Evolutionary conservation across 2,329 filamentous ascomycete genomes (phyloP), one percentile per base, ranked within the genome.

Genomic region (Pseudocercospora cruenta): DNA sequence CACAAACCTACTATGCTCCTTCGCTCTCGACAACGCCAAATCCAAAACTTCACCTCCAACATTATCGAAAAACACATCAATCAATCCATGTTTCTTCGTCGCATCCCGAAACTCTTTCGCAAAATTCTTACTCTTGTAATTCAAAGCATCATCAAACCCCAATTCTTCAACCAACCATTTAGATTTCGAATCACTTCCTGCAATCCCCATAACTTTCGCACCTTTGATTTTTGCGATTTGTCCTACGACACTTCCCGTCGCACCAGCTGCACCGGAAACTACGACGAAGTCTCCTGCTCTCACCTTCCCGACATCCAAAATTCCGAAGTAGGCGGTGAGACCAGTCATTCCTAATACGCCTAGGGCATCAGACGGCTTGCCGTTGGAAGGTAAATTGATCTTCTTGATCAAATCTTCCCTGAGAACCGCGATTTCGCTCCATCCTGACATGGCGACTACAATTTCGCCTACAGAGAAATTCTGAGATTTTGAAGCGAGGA

Each of bases 181-280:
- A 71, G 87, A 91, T 80, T 92, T 92, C 43, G 90, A 87, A 39
- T 87, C 84, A 62, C 83, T 85, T 0, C 90, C 90, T 0, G 88
- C 88, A 67, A 92, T 82, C 6, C 90, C 90, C 22, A 90, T 78
- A 12, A 92, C 87, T 2, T 81, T 86, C 79, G 71, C 85, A 12
- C 90, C 91, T 77, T 88, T 87, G 61, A 92, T 63, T 82, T 92
- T 93, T 19, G 90, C 90, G 70, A 94, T 92, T 79, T 94, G 91
- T 0, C 90, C 91, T 0, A 87, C 91, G 1, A 94, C 86, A 73
- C 86, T 90, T 1, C 91, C 91, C 0, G 91, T 94, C 0, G 91
- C 91, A 1, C 91, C 91, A 0, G 91, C 91, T 1, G 91, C 91
- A 6, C 90, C 91, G 8, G 88, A 91, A 0, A 94, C 89, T 7